Evolutionary conservation across 106 monocot genomes (phyloP), one percentile per base, ranked within the genome.

Genomic region (Platanthera guangdongensis): DNA sequence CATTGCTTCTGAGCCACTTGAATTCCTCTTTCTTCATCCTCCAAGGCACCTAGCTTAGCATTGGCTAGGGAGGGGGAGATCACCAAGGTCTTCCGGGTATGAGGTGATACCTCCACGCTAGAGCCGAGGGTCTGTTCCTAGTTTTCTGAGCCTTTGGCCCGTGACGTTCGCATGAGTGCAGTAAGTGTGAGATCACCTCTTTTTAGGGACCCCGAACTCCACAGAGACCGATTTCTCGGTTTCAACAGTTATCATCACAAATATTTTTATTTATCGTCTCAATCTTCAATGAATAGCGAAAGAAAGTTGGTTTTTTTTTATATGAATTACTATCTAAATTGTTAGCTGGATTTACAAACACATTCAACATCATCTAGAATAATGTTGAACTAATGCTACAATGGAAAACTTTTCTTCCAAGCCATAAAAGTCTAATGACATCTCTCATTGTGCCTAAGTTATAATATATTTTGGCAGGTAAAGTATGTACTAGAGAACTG

Each of bases 401-500:
- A 63, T 63, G 62, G 21, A 65, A 30, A 9, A 19, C 65, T 12
- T 32, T 30, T 12, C 12, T 25, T 65, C 32, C 30, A 65, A 13
- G 32, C 32, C 18, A 65, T 65, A 11, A 12, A 65, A 65, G 65
- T 12, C 16, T 32, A 12, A 11, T 32, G 32, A 65, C 7, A 22
- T 63, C 22, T 55, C 14, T 53, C n/a, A 32, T 65, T 74, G 53
- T 67, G 32, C 19, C 22, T 70, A 80, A 28, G 65, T 21, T 6
- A 67, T 69, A 48, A 30, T 51, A 68, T 73, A 46, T 75, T 77
- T 52, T 39, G 81, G 67, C 80, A 97, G 97, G 91, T 97, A 54
- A 91, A 89, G 72, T 94, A 85, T 87, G 65, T 97, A 57, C 87
- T 97, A 65, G 91, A 97, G 73, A 94, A 94, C 78, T 97, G 97